Base-by-base conservation (phyloP, 345 rosid species). In the Salix arbutifolia region DNA sequence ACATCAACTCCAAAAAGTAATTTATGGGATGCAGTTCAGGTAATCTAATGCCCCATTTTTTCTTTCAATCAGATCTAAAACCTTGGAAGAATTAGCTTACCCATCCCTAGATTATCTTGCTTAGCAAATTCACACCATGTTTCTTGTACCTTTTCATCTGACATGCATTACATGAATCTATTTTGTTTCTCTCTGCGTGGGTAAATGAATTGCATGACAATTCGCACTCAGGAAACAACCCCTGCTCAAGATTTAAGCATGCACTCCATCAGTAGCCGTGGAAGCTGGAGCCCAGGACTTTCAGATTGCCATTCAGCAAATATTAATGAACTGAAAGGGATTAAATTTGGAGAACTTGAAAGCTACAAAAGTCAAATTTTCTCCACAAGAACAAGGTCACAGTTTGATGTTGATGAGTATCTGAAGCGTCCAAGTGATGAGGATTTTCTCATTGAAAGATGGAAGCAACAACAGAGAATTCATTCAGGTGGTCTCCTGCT, bases 221-320 rank as follows among this genome's bases (percentile, higher is more conserved):
- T 53, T 67, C 33, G 25, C 80, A 16, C 69, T n/a, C 58, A 91
- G 96, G 93, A 80, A 74, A 70, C 82, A 26, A 78, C 83, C 60
- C 70, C 80, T 60, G 84, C 74, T 73, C 85, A 64, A 70, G 94
- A 86, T 73, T 53, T 8, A 44, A 85, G 84, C 79, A 74, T 66
- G 72, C 81, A 80, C 60, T 83, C 91, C 5, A 65, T 74, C 67
- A 96, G 97, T 82, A 93, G 97, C 87, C 90, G 61, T 12, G 97
- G 92, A 68, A 93, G 98, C 74, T 92, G 99, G 91, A 91, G 86
- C 80, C 97, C 96, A 0, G 88, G 75, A 81, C 46, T 76, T 72
- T n/a, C 67, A 1, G 80, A 82, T 31, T 72, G 75, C 23, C 82
- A 85, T 52, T 72, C 74, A 33, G 67, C 75, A 56, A 84, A 74